Evolutionary conservation across 306 rosid species (phyloP).

Genomic region (Quercus gilva): DNA sequence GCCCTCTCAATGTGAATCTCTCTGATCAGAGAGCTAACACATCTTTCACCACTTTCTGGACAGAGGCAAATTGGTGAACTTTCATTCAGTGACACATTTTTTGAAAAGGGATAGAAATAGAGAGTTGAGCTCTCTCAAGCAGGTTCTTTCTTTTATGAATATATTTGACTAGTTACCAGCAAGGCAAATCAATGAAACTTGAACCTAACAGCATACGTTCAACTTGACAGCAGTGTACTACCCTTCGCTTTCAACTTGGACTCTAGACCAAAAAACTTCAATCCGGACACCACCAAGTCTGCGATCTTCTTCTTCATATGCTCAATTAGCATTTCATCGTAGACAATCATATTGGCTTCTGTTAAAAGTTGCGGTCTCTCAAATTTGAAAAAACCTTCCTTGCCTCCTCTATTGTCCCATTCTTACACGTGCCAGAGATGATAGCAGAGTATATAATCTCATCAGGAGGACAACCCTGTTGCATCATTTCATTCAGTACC

Average conservation of each 20-base stretch:
- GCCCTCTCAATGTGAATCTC: no score
- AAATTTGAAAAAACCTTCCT: slow-evolving; percentile 62
- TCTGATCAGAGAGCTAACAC: no score
- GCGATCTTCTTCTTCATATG: slow-evolving; percentile 85
- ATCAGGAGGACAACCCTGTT: slow-evolving; percentile 55
- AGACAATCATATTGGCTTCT: slow-evolving; percentile 64
- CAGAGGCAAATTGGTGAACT: no score
- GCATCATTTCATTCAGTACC: slow-evolving; percentile 70
- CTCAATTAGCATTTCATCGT: slow-evolving; percentile 73
- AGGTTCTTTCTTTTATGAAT: not conserved
- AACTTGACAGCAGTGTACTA: slow-evolving; percentile 46
- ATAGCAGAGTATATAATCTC: slow-evolving; percentile 50
- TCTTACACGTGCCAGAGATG: slow-evolving; percentile 71
- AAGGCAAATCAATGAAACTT: not conserved
- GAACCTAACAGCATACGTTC: slow-evolving; percentile 17
- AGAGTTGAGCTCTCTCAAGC: not conserved
- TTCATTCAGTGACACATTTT: no score
- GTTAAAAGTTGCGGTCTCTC: slow-evolving; percentile 53
- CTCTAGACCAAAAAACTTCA: slow-evolving; percentile 82
- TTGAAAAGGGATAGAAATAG: no score
- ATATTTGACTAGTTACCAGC: not conserved
- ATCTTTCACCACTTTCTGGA: no score
- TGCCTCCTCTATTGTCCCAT: slow-evolving; percentile 81
- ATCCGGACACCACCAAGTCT: slow-evolving; percentile 65
- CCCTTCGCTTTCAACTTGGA: slow-evolving; percentile 78